These are phyloP conservation scores for Casaregolazyma suthepensis DNA, from an alignment of 1,139 yeast species.

Conservation along the genomic window DNA sequence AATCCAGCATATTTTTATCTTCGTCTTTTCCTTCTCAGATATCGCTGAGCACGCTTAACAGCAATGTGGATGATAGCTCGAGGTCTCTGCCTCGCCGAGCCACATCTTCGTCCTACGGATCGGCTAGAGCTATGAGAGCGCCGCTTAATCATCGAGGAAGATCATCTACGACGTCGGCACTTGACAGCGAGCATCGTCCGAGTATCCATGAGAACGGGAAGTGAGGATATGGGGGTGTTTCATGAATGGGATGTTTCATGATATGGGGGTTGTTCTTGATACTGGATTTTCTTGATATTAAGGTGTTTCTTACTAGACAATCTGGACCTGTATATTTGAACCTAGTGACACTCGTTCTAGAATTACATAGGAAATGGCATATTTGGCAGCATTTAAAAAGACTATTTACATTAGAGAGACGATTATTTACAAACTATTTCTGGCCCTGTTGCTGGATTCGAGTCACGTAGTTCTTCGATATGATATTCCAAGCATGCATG, in stretches of 20 bases:
- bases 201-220: slow-evolving; percentile 1
- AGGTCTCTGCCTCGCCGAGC: slow-evolving; percentile 5
- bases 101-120: neutral
- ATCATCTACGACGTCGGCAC: neutral
- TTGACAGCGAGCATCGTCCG: neutral
- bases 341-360: neutral
- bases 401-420: slow-evolving; percentile 1
- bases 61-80: slow-evolving; percentile 5
- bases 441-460: slow-evolving; percentile 48
- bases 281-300: too few species aligned
- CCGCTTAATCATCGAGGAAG: neutral
- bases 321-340: neutral
- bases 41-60: slow-evolving; percentile 2
- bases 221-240: neutral
- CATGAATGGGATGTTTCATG: too few species aligned
- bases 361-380: neutral
- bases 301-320: neutral
- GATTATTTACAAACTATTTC: slow-evolving; percentile 7
- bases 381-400: neutral
- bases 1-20: slow-evolving; percentile 5
- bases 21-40: slow-evolving; percentile 10
- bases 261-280: too few species aligned
- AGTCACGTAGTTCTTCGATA: slow-evolving; percentile 67
- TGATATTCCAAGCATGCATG: slow-evolving; percentile 85
- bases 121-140: neutral